Evolutionary conservation across 2,329 filamentous ascomycete genomes (phyloP).

Genomic region (Aspergillus thermomutatus): DNA sequence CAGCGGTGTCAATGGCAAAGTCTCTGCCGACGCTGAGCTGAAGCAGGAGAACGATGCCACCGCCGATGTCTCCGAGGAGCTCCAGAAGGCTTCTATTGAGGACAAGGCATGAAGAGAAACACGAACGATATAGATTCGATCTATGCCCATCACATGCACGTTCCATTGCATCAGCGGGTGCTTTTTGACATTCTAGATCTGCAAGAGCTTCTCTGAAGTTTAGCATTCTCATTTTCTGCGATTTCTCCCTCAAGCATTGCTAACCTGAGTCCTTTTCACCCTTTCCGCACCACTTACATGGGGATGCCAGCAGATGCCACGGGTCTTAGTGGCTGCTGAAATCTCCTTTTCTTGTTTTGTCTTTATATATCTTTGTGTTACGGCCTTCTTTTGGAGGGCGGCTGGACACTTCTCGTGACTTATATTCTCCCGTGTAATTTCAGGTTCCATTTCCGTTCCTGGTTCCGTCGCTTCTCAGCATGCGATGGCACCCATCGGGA

Average conservation of each 20-base stretch:
- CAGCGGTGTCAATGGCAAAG: conserved; percentile 51
- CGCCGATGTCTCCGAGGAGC: conserved; percentile 56
- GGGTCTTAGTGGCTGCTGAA: background rate
- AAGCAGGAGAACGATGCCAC: conserved; percentile 58
- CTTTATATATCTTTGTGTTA: conserved; percentile 4
- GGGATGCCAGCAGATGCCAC: background rate
- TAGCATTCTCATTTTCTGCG: conserved; percentile 19
- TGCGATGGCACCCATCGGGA: background rate
- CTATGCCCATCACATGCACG: background rate
- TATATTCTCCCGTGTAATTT: conserved; percentile 4
- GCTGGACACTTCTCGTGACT: conserved; percentile 6
- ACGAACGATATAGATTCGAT: conserved; percentile 7
- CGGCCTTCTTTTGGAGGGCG: background rate
- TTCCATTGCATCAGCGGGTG: conserved; percentile 17
- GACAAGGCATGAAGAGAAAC: conserved; percentile 41
- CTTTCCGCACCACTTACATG: background rate
- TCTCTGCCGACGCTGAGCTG: conserved; percentile 52
- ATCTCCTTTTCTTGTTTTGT: background rate
- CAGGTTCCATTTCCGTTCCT: conserved; percentile 1
- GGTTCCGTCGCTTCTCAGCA: background rate
- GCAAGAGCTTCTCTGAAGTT: conserved; percentile 13
- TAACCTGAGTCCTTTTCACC: background rate
- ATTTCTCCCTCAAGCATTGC: background rate
- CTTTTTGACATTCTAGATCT: conserved; percentile 16
- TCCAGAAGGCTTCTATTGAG: conserved; percentile 60